Evolutionary conservation across 2,329 filamentous ascomycete genomes (phyloP).

Genomic region (Aureobasidium subglaciale): DNA sequence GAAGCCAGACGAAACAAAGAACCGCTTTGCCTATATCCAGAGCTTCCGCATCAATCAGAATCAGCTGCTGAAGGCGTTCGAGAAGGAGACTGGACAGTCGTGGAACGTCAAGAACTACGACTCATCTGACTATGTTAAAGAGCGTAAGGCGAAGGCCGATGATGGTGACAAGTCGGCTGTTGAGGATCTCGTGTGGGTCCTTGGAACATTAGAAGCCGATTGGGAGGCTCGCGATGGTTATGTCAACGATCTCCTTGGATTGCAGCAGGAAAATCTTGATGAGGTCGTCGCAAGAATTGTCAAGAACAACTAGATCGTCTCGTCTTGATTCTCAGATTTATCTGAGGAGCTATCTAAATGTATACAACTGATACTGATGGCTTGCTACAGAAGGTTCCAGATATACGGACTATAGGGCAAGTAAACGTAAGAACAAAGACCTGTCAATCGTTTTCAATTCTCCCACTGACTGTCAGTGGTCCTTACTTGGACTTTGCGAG

Average conservation of each 20-base stretch:
- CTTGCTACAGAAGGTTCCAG: neutral
- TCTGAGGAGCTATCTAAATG: too few relatives aligned
- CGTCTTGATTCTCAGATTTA: neutral
- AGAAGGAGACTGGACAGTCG: conserved; percentile 46
- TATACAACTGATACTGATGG: too few relatives aligned
- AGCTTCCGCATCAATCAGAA: conserved; percentile 54
- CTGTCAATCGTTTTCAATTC: too few relatives aligned
- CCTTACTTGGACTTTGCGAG: too few relatives aligned
- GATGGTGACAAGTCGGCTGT: conserved; percentile 29
- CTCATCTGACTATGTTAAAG: conserved; percentile 26
- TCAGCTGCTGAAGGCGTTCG: conserved; percentile 47
- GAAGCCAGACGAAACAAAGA: conserved; percentile 45
- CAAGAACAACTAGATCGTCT: neutral
- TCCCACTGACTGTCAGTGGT: too few relatives aligned
- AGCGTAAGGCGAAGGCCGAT: conserved; percentile 30
- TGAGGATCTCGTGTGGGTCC: conserved; percentile 26
- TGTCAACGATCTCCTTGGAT: conserved; percentile 35
- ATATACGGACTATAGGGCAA: too few relatives aligned
- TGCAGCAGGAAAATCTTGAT: conserved; percentile 35
- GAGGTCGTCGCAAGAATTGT: conserved; percentile 29
- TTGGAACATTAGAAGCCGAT: conserved; percentile 27
- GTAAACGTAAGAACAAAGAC: too few relatives aligned
- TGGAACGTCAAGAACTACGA: conserved; percentile 42
- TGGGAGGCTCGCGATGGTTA: conserved; percentile 30
- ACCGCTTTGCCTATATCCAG: conserved; percentile 52